These are phyloP conservation scores for Sphaerostilbella broomeana DNA, from an alignment of 2,329 filamentous ascomycete species.

Conservation along the genomic window DNA sequence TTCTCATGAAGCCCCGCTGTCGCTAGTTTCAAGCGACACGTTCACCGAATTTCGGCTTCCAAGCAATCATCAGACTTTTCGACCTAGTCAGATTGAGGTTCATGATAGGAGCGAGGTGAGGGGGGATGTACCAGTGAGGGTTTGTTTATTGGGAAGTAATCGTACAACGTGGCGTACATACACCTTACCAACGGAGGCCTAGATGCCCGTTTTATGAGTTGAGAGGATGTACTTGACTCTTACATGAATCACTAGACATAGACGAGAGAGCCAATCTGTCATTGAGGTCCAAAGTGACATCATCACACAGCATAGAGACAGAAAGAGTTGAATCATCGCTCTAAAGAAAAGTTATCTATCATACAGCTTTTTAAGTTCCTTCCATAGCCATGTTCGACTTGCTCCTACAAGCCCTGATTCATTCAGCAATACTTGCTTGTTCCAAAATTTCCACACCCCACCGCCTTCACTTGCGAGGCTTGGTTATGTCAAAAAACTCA, in stretches of 20 bases:
- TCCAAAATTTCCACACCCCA: not conserved
- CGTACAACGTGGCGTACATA: conserved; percentile 43
- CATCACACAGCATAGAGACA: not conserved
- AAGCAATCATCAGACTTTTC: conserved; percentile 18
- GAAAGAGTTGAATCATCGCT: not conserved
- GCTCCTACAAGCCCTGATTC: too few species aligned
- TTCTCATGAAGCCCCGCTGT: conserved; percentile 4
- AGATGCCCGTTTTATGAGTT: too few species aligned
- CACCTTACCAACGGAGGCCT: conserved; percentile 28
- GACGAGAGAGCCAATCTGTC: too few species aligned
- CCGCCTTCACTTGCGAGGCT: conserved; percentile 39
- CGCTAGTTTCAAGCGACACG: conserved; percentile 11
- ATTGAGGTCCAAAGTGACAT: too few species aligned
- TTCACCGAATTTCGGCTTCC: conserved; percentile 24
- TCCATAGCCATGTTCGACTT: too few species aligned
- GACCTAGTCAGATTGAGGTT: conserved; percentile 46
- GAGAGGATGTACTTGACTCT: too few species aligned
- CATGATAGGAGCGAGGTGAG: conserved; percentile 37
- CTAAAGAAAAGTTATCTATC: not conserved
- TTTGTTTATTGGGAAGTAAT: conserved; percentile 46
- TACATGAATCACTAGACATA: too few species aligned
- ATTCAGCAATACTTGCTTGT: too few species aligned
- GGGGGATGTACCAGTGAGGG: conserved; percentile 41
- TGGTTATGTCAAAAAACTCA: conserved; percentile 71
- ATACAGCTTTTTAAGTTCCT: not conserved